Conservation (phyloP, 192 early-diverging fungal genomes). For the Entophlyctis luteolus region DNA sequence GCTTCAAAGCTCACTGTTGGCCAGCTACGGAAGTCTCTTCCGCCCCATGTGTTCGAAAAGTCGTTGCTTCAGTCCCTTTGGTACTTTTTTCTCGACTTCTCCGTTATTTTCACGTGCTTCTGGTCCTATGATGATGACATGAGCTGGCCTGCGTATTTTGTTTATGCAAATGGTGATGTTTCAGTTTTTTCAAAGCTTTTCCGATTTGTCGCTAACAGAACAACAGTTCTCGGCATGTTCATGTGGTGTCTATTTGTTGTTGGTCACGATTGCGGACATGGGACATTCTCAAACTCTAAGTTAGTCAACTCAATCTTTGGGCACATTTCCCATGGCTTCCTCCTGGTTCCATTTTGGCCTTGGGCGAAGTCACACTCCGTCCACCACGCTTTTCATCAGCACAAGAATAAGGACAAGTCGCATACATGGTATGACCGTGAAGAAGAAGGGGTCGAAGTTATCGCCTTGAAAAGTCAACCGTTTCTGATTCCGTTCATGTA, state of each 20-base stretch:
- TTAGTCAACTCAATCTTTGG: conserved; percentile 38
- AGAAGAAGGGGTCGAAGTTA: conserved; percentile 29
- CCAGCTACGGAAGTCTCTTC: conserved; percentile 35
- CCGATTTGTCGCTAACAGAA: not conserved
- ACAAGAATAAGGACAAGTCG: conserved; percentile 44
- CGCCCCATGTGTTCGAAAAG: conserved; percentile 42
- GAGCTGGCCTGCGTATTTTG: conserved; percentile 12
- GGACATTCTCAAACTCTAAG: conserved; percentile 33
- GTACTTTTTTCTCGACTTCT: conserved; percentile 31
- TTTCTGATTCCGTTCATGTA: conserved; percentile 37
- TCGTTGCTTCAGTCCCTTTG: conserved; percentile 18
- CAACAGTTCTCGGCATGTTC: conserved; percentile 33
- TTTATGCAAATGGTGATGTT: conserved; percentile 19
- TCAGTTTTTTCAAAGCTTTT: not conserved
- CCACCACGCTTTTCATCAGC: conserved; percentile 43
- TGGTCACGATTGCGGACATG: conserved; percentile 46
- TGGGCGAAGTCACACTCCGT: conserved; percentile 43
- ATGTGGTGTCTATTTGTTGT: conserved; percentile 47
- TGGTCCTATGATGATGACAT: conserved; percentile 20
- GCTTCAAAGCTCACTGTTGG: conserved; percentile 31
- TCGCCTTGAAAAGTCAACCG: conserved; percentile 36
- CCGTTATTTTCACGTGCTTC: conserved; percentile 32
- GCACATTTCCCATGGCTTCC: conserved; percentile 41
- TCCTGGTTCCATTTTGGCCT: conserved; percentile 44
- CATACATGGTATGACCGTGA: conserved; percentile 32